Conservation (phyloP, 140 eudicot genomes). For the Anethum foeniculum region DNA sequence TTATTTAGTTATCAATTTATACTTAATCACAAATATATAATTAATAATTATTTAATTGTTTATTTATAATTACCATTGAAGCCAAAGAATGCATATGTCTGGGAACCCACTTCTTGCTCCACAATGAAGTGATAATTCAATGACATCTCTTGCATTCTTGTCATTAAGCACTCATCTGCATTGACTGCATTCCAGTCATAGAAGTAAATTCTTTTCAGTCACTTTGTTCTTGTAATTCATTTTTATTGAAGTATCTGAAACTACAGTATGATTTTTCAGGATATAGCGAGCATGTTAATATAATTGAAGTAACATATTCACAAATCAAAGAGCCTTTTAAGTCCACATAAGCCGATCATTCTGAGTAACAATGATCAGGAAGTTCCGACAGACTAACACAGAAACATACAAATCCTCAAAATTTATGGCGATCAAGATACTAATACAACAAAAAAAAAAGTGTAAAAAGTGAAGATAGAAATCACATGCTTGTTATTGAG, state of each 20-base stretch:
- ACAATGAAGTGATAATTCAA: conserved; percentile 81
- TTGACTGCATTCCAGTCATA: conserved; percentile 50
- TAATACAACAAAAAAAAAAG: neutral
- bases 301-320: neutral
- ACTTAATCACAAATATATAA: neutral
- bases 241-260: neutral
- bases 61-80: conserved; percentile 53
- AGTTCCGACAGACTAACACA: neutral
- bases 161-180: conserved; percentile 93
- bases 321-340: neutral
- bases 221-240: neutral
- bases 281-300: neutral
- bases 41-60: neutral
- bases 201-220: neutral
- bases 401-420: neutral
- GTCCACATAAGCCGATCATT: neutral
- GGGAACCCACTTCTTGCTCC: conserved; percentile 97
- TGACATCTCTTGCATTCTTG: conserved; percentile 99
- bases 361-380: neutral
- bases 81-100: conserved; percentile 77
- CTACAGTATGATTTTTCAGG: neutral
- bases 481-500: neutral
- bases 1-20: neutral
- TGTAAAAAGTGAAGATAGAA: neutral
- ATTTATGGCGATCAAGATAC: neutral